Evolutionary conservation across 2,329 filamentous ascomycete species (phyloP).

Genomic region (Xylaria sp.): DNA sequence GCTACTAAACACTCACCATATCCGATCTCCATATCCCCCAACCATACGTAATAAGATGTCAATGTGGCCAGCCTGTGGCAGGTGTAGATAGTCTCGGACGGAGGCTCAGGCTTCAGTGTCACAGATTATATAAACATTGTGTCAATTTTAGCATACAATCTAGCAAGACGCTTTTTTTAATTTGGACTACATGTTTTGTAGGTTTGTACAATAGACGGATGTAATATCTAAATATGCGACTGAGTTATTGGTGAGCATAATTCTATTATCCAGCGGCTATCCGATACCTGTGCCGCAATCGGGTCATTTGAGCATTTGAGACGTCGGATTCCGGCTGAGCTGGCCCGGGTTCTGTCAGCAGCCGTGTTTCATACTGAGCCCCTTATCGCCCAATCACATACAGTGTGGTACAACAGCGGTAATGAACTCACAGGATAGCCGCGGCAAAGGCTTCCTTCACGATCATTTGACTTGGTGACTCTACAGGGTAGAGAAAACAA

Average conservation of each 20-base stretch:
- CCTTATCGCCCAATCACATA: conserved; percentile 5
- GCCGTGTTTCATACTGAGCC: conserved; percentile 21
- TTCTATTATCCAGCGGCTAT: conserved; percentile 14
- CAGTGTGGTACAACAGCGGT: neutral
- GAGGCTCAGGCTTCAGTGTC: conserved; percentile 19
- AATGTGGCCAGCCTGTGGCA: conserved; percentile 11
- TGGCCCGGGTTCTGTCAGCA: conserved; percentile 12
- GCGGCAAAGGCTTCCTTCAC: neutral
- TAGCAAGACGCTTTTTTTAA: conserved; percentile 11
- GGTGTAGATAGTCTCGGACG: conserved; percentile 32
- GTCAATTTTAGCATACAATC: conserved; percentile 30
- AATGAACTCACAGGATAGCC: neutral
- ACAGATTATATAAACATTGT: conserved; percentile 16
- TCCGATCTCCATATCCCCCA: neutral
- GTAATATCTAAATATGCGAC: neutral
- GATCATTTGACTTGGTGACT: neutral
- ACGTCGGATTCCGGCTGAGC: conserved; percentile 23
- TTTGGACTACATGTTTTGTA: neutral
- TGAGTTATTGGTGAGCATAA: neutral
- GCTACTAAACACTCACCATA: conserved; percentile 11
- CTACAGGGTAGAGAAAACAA: neutral
- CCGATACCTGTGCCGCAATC: conserved; percentile 12
- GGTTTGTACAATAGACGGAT: neutral
- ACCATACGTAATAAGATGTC: conserved; percentile 22
- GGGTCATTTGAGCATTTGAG: conserved; percentile 21